Evolutionary conservation across 768 basidiomycete species (phyloP), one percentile per base, ranked within the genome.

Genomic region (Calocybe cyanea): DNA sequence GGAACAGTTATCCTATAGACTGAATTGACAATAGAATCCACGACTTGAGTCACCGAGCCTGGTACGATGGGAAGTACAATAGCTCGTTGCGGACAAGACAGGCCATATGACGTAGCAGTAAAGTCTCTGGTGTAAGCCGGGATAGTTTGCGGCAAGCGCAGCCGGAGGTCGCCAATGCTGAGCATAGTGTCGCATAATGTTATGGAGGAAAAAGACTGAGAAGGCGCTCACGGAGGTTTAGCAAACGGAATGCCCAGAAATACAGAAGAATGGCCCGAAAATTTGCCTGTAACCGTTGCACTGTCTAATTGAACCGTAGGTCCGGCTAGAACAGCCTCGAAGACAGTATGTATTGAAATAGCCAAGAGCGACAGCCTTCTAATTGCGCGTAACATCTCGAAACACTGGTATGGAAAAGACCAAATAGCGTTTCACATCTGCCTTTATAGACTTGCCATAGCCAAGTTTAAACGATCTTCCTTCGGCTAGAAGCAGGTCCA

Each of bases 241-340:
- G 76, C 78, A 44, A 75, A 81, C 1, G 78, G 79, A 31, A 81
- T 77, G 2, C 78, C 77, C 2, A 76, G 58, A 53, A 75, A 81
- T 46, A 67, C 64, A 8, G 69, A 57, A 9, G 63, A 54, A 2
- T 46, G 48, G 2, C 67, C 66, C 25, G 57, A 59, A 7, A 57
- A 53, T 14, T 48, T 53, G 13, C 78, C 78, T n/a, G 63, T 63
- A 57, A 79, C 68, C 0, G 68, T 75, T 3, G 65, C 77, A 37
- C 62, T 49, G 51, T 73, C 72, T 28, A 79, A 66, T 6, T 57
- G 63, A 23, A 78, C 63, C 1, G 63, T 63, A 1, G 70, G 68
- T 13, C 51, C 7, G 6, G 34, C 34, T 5, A 35, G 17, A 14
- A n/a, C 15, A 49, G 25, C 25, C 11, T 5, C 25, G 25, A 5